A percentile compares a stretch with the other conserved stretches of the same genome.
Evolutionary conservation across 306 rosid species (phyloP).

Genomic region (Sphenostylis stenocarpa): DNA sequence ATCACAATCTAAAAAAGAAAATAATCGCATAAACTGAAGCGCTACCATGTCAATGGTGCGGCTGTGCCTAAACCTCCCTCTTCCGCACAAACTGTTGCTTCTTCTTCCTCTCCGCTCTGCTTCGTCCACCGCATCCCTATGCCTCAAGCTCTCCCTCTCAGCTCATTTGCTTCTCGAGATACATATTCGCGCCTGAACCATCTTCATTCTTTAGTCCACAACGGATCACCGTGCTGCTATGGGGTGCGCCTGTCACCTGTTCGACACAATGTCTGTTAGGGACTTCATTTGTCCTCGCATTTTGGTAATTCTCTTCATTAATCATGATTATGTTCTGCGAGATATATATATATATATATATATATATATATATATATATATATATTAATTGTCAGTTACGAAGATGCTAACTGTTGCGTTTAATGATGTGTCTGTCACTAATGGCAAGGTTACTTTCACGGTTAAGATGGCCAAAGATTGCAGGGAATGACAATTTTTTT

Average conservation of each 20-base stretch:
- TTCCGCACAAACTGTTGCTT: neutral
- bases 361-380: too few relatives aligned
- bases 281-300: neutral
- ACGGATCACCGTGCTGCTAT: neutral
- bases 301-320: neutral
- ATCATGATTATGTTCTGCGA: too few relatives aligned
- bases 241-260: neutral
- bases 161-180: conserved; percentile 9
- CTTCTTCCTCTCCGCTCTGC: neutral
- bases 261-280: conserved; percentile 21
- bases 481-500: neutral
- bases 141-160: conserved; percentile 7
- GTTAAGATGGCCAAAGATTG: neutral
- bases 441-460: neutral
- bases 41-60: neutral
- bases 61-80: neutral
- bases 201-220: neutral
- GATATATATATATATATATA: too few relatives aligned
- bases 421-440: neutral
- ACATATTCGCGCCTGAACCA: neutral
- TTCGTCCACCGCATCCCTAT: neutral
- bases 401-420: too few relatives aligned
- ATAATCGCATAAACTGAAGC: too few relatives aligned
- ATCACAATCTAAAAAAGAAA: too few relatives aligned
- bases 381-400: too few relatives aligned